phyloP scores from a whole-genome alignment of 2,329 filamentous ascomycete genomes.

The Thielaviopsis populi region DNA sequence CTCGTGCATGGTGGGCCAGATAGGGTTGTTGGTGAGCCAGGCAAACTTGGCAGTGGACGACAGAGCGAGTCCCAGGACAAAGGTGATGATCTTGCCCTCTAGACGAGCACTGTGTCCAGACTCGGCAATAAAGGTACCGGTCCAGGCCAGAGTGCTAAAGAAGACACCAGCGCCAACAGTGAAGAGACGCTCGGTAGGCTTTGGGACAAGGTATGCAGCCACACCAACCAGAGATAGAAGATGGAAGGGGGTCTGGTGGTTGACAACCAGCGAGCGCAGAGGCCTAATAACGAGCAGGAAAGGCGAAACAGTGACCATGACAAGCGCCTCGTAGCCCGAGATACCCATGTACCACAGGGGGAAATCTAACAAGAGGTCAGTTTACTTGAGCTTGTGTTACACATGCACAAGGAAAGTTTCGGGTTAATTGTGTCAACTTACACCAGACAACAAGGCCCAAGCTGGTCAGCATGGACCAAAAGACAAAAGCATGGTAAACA shows the following conservation, averaged over 20 bases:
- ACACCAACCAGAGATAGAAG: slow-evolving; percentile 66
- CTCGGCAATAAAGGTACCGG: slow-evolving; percentile 66
- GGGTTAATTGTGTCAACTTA: slow-evolving; percentile 33
- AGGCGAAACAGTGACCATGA: slow-evolving; percentile 73
- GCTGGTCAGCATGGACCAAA: slow-evolving; percentile 89
- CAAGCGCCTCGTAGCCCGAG: slow-evolving; percentile 81
- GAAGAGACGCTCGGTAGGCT: slow-evolving; percentile 63
- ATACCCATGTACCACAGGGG: slow-evolving; percentile 99
- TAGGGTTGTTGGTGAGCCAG: slow-evolving; percentile 85
- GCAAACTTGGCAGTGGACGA: slow-evolving; percentile 87
- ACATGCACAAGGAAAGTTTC: background rate
- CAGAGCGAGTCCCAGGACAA: slow-evolving; percentile 64
- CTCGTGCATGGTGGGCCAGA: slow-evolving; percentile 88
- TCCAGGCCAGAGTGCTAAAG: slow-evolving; percentile 71
- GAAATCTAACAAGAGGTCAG: slow-evolving; percentile 46
- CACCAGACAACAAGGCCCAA: slow-evolving; percentile 86
- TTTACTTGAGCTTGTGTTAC: background rate
- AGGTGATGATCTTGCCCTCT: slow-evolving; percentile 68
- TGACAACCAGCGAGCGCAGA: slow-evolving; percentile 51
- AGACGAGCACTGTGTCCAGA: slow-evolving; percentile 58
- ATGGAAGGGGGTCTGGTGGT: slow-evolving; percentile 56
- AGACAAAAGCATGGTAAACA: slow-evolving; percentile 90
- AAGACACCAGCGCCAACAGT: slow-evolving; percentile 66
- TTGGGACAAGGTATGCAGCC: slow-evolving; percentile 58
- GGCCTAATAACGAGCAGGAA: slow-evolving; percentile 57